phyloP scores from a whole-genome alignment of 371 early-diverging fungal genomes.

The Rhizopus arrhizus region DNA sequence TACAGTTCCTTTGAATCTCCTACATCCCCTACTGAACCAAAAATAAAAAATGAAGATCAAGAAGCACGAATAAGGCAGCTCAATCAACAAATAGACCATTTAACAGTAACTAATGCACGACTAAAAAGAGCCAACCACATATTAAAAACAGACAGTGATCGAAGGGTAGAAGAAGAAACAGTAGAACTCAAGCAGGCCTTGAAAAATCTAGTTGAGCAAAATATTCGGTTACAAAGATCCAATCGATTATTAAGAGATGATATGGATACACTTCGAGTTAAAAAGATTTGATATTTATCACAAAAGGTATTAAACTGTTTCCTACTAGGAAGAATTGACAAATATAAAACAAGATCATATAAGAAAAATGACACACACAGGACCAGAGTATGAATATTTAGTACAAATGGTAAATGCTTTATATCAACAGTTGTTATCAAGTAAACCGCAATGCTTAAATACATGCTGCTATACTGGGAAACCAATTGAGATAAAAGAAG shows the following conservation, averaged over 20 bases:
- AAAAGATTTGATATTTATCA: slow-evolving; percentile 10
- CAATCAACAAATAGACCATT: slow-evolving; percentile 39
- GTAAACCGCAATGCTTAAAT: slow-evolving; percentile 36
- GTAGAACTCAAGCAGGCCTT: slow-evolving; percentile 43
- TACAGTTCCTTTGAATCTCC: slow-evolving; percentile 12
- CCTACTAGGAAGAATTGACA: slow-evolving; percentile 36
- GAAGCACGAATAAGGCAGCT: slow-evolving; percentile 41
- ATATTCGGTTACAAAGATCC: slow-evolving; percentile 49
- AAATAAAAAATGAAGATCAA: slow-evolving; percentile 31
- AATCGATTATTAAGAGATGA: slow-evolving; percentile 46
- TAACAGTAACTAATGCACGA: slow-evolving; percentile 43
- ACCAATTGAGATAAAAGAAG: slow-evolving; percentile 33
- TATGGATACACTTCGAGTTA: slow-evolving; percentile 24
- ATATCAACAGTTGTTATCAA: slow-evolving; percentile 46
- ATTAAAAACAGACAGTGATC: slow-evolving; percentile 46
- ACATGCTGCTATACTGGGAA: slow-evolving; percentile 49
- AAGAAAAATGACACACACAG: slow-evolving; percentile 41
- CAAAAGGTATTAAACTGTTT: neutral
- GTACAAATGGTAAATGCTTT: slow-evolving; percentile 52
- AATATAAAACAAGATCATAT: slow-evolving; percentile 40
- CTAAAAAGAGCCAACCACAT: slow-evolving; percentile 43
- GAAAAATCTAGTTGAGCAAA: slow-evolving; percentile 35
- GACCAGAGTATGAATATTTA: slow-evolving; percentile 58
- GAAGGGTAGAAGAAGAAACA: slow-evolving; percentile 43
- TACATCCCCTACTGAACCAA: slow-evolving; percentile 16